phyloP scores from a whole-genome alignment of 495 filamentous ascomycete species.

The Penicillium macrosclerotiorum region DNA sequence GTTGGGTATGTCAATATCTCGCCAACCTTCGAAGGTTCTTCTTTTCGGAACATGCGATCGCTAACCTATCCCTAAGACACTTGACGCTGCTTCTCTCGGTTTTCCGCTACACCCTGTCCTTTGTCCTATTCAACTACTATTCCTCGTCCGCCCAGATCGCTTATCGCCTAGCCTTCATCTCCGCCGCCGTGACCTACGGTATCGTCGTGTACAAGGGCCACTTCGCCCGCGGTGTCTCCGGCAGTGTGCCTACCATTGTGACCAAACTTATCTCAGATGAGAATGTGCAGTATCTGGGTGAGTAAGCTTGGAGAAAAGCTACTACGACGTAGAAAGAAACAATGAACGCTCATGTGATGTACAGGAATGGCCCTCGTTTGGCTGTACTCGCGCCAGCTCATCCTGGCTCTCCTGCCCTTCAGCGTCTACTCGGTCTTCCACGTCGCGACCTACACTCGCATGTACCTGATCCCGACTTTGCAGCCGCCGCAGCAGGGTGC shows the following conservation, averaged over 20 bases:
- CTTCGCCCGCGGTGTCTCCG: constrained; percentile 68
- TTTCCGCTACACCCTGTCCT: constrained; percentile 75
- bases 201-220: constrained; percentile 99
- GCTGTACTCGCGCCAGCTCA: constrained; percentile 87
- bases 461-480: constrained; percentile 53
- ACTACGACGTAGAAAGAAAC: neutral
- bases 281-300: constrained; percentile 97
- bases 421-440: constrained; percentile 98
- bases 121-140: constrained; percentile 78
- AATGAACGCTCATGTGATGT: constrained; percentile 8
- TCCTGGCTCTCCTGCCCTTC: constrained; percentile 88
- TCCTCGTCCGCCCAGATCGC: constrained; percentile 70
- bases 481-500: constrained; percentile 35
- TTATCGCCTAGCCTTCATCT: constrained; percentile 86
- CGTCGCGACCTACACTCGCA: constrained; percentile 71
- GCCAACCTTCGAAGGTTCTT: constrained; percentile 3
- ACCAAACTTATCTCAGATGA: constrained; percentile 76
- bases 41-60: constrained; percentile 1
- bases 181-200: constrained; percentile 89
- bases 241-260: constrained; percentile 56
- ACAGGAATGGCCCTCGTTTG: constrained; percentile 92
- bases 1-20: constrained; percentile 64
- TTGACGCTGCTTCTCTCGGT: constrained; percentile 79
- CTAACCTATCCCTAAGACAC: constrained; percentile 56
- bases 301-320: constrained; percentile 30